Evolutionary conservation across 2,329 filamentous ascomycete genomes (phyloP).

Genomic region (Exophiala dermatitidis): DNA sequence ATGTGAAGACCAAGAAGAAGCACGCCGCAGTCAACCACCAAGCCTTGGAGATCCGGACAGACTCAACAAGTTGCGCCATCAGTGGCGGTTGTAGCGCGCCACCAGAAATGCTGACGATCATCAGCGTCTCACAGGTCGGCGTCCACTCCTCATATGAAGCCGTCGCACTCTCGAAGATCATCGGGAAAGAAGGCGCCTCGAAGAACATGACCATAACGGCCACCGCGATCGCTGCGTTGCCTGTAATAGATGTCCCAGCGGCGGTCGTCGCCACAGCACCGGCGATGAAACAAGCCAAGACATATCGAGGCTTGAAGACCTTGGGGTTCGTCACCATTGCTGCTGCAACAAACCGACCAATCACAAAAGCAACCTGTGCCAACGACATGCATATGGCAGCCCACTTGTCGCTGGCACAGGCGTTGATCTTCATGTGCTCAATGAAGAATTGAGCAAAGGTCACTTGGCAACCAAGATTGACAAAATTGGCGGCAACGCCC

Average conservation of each 20-base stretch:
- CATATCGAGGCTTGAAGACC: slow-evolving; percentile 59
- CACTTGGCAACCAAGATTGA: slow-evolving; percentile 68
- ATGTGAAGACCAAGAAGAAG: slow-evolving; percentile 22
- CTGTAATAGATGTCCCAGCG: slow-evolving; percentile 42
- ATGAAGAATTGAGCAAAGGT: slow-evolving; percentile 57
- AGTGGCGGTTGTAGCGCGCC: slow-evolving; percentile 23
- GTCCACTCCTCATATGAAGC: slow-evolving; percentile 23
- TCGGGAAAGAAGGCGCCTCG: slow-evolving; percentile 73
- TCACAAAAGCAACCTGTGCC: slow-evolving; percentile 64
- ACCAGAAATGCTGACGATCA: slow-evolving; percentile 24
- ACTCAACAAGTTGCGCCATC: slow-evolving; percentile 22
- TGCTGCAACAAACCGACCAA: slow-evolving; percentile 63
- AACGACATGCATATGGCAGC: slow-evolving; percentile 65
- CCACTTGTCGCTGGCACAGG: slow-evolving; percentile 46
- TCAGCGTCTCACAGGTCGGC: slow-evolving; percentile 21
- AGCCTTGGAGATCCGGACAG: slow-evolving; percentile 17
- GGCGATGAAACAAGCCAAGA: slow-evolving; percentile 61
- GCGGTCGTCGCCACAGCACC: slow-evolving; percentile 54
- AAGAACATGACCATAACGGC: slow-evolving; percentile 68
- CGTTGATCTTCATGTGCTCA: slow-evolving; percentile 60
- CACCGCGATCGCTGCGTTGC: slow-evolving; percentile 47
- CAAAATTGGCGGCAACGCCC: slow-evolving; percentile 68
- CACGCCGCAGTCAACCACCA: slow-evolving; percentile 21
- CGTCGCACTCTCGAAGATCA: slow-evolving; percentile 53
- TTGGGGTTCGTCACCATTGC: slow-evolving; percentile 50